phyloP scores from a whole-genome alignment of 1,139 yeast species.

The Blastobotrys raffinosifermentans region DNA sequence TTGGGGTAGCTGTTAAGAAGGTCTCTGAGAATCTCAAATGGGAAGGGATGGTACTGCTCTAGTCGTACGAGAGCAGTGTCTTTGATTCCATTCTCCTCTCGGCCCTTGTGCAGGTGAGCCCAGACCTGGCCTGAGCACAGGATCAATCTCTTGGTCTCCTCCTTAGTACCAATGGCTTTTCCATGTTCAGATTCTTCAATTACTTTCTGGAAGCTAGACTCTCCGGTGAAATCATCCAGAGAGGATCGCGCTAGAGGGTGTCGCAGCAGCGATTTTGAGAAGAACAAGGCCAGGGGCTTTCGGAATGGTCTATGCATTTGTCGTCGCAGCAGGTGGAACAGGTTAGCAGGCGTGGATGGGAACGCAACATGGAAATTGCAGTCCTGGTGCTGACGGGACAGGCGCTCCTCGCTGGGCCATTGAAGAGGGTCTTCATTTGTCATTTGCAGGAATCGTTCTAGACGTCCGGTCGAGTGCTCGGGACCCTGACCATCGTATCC shows the following conservation, averaged over 20 bases:
- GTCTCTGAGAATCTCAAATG: constrained; percentile 85
- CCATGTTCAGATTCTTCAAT: constrained; percentile 83
- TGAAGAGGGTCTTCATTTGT: constrained; percentile 90
- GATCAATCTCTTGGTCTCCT: constrained; percentile 78
- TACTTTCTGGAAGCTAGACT: constrained; percentile 86
- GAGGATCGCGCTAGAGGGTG: constrained; percentile 92
- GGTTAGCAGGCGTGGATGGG: constrained; percentile 93
- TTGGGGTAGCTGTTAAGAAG: constrained; percentile 70
- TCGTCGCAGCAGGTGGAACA: constrained; percentile 93
- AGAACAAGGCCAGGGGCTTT: constrained; percentile 80
- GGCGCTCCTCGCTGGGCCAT: constrained; percentile 81
- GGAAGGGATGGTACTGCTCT: constrained; percentile 97
- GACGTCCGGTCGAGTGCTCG: constrained; percentile 94
- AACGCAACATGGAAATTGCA: constrained; percentile 95
- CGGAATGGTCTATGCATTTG: constrained; percentile 98
- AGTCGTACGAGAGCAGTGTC: constrained; percentile 78
- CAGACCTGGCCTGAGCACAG: constrained; percentile 86
- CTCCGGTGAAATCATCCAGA: constrained; percentile 76
- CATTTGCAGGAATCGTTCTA: constrained; percentile 89
- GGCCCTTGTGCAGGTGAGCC: constrained; percentile 81
- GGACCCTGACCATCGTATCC: constrained; percentile 99
- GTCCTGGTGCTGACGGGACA: constrained; percentile 95
- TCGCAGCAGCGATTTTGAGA: constrained; percentile 88
- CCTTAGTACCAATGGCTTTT: constrained; percentile 62
- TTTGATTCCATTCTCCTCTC: constrained; percentile 66